Percentiles rank a stretch among this genome's conserved stretches.
Conservation (phyloP, 169 alveolate genomes). For the Theileria sp. region DNA sequence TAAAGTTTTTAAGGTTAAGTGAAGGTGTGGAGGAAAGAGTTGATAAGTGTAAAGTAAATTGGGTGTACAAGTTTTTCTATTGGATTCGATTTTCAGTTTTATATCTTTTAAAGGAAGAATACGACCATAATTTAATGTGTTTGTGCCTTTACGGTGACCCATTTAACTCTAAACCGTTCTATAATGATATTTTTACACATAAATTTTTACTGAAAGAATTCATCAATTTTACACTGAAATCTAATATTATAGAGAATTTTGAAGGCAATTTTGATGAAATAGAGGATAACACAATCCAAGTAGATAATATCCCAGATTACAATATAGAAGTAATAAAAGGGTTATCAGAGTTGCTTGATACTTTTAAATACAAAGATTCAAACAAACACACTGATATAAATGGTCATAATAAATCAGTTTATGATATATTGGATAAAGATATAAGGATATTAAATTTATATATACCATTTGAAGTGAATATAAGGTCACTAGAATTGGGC, state of each 20-base stretch:
- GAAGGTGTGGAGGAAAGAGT: slow-evolving; percentile 18
- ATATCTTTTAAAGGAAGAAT: slow-evolving; percentile 19
- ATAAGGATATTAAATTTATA: slow-evolving; percentile 12
- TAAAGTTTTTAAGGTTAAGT: slow-evolving; percentile 1
- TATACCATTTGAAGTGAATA: slow-evolving; percentile 47
- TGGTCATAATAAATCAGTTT: not conserved
- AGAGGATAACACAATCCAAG: not conserved
- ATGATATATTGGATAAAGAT: not conserved
- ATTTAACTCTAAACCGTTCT: slow-evolving; percentile 17
- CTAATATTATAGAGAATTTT: not conserved
- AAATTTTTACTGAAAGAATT: slow-evolving; percentile 20
- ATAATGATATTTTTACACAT: slow-evolving; percentile 32
- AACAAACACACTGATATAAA: not conserved
- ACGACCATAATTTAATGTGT: slow-evolving; percentile 6
- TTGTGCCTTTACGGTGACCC: slow-evolving; percentile 48
- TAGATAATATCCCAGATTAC: not conserved
- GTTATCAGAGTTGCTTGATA: not conserved
- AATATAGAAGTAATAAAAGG: not conserved
- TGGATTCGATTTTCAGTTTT: slow-evolving; percentile 39
- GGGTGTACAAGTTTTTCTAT: slow-evolving; percentile 55
- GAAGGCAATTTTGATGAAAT: not conserved
- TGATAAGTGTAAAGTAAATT: slow-evolving; percentile 21
- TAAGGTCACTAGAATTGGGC: slow-evolving; percentile 13
- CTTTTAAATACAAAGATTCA: not conserved
- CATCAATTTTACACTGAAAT: not conserved